These are phyloP conservation scores for Lepiota venenata DNA, from an alignment of 768 basidiomycete genomes.

Conservation along the genomic window DNA sequence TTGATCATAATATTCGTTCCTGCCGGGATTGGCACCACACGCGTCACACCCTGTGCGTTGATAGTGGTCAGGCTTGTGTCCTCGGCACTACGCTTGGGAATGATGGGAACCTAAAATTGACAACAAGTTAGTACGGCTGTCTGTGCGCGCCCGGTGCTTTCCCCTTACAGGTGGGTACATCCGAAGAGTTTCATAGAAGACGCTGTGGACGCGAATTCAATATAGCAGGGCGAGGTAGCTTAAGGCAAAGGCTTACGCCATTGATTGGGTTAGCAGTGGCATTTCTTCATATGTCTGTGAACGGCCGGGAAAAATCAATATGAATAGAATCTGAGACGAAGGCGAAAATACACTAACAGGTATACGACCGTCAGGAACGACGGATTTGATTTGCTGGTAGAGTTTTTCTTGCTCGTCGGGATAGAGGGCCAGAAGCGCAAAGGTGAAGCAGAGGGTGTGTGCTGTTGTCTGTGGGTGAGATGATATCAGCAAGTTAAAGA, in stretches of 20 bases:
- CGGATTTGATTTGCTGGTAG: conserved; percentile 29
- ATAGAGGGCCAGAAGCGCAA: conserved; percentile 41
- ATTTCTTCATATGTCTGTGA: conserved; percentile 29
- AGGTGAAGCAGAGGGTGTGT: conserved; percentile 36
- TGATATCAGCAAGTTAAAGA: neutral
- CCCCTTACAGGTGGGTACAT: conserved; percentile 33
- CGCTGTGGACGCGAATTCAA: conserved; percentile 20
- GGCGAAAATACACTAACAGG: neutral
- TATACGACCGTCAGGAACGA: conserved; percentile 22
- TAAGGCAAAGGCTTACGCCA: conserved; percentile 23
- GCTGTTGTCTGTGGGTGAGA: conserved; percentile 29
- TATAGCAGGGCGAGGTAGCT: neutral
- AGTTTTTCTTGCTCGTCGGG: conserved; percentile 44
- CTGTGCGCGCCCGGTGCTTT: too few relatives aligned
- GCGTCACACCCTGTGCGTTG: conserved; percentile 10
- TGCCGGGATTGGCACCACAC: conserved; percentile 13
- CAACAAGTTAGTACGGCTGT: neutral
- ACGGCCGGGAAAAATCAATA: neutral
- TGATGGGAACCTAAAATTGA: conserved; percentile 7
- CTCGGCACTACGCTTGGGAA: conserved; percentile 11
- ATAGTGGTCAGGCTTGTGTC: conserved; percentile 13
- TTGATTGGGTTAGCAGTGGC: conserved; percentile 25
- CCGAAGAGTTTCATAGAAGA: conserved; percentile 41
- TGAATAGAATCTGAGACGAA: neutral
- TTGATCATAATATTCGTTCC: conserved; percentile 23